These are phyloP conservation scores for Tulasnella sp. DNA, from an alignment of 768 basidiomycete species.

Conservation along the genomic window DNA sequence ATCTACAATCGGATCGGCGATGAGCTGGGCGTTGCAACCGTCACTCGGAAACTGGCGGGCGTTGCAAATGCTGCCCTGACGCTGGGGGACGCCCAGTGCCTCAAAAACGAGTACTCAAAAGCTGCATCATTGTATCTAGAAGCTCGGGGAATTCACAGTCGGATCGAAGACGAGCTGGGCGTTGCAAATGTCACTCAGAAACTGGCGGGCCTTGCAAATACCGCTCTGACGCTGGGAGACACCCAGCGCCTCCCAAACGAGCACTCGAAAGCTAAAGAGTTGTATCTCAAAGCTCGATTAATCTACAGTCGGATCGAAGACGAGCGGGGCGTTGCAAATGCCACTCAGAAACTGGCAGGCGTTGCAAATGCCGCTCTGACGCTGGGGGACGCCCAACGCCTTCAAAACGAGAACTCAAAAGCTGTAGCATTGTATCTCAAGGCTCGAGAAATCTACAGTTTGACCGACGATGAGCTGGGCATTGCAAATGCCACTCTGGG, in stretches of 20 bases:
- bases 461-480: not conserved
- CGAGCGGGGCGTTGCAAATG: not conserved
- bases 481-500: not conserved
- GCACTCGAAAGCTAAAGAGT: not conserved
- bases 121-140: not conserved
- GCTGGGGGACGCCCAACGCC: not conserved
- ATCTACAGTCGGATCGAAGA: not conserved
- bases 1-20: too few species aligned
- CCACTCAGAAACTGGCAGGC: not conserved
- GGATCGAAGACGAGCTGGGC: not conserved
- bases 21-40: too few species aligned
- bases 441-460: not conserved
- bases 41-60: too few species aligned
- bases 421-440: not conserved
- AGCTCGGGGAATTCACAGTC: not conserved
- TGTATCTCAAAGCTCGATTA: not conserved
- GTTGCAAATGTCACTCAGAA: not conserved
- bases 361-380: not conserved
- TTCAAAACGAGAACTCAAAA: not conserved
- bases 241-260: not conserved
- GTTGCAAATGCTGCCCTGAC: too few species aligned
- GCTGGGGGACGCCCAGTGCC: not conserved
- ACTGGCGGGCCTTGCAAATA: too few species aligned
- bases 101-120: not conserved
- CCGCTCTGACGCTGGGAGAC: too few species aligned